phyloP scores from a whole-genome alignment of 2,329 filamentous ascomycete genomes.

The Teratosphaeria viscida region DNA sequence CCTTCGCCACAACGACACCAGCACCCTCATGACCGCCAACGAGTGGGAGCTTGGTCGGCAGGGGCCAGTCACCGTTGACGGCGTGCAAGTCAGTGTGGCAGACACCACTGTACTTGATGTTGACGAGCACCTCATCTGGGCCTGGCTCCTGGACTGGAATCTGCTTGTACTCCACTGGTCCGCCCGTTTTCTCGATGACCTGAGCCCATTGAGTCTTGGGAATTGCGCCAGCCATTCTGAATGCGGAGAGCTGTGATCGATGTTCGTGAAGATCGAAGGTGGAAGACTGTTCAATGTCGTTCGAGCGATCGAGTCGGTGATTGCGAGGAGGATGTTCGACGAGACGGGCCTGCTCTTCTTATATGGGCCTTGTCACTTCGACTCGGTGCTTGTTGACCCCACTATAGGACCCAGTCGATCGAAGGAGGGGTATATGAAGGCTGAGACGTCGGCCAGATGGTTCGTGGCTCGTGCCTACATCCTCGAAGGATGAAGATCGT shows the following conservation, averaged over 20 bases:
- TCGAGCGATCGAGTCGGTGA: neutral
- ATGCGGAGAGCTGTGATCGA: neutral
- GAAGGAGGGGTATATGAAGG: neutral
- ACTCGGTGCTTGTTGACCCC: neutral
- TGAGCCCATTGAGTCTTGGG: conserved; percentile 85
- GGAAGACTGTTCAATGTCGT: neutral
- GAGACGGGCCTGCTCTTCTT: neutral
- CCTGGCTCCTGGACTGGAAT: conserved; percentile 74
- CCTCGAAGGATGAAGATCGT: neutral
- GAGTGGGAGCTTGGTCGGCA: conserved; percentile 70
- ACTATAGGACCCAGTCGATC: neutral
- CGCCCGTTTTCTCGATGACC: conserved; percentile 73
- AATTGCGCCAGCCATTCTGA: conserved; percentile 32
- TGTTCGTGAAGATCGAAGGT: neutral
- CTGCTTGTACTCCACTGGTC: conserved; percentile 60
- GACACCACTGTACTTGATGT: conserved; percentile 82
- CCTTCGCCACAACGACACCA: conserved; percentile 70
- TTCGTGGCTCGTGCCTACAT: neutral
- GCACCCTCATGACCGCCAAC: conserved; percentile 74
- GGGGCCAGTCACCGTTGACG: conserved; percentile 79
- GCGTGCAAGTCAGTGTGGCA: conserved; percentile 80
- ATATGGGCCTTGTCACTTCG: neutral
- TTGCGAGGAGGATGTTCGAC: neutral
- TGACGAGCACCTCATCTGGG: conserved; percentile 83
- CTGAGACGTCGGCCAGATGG: neutral